Evolutionary conservation across 1,139 yeast species (phyloP), one percentile per base, ranked within the genome.

Genomic region (Sugiyamaella pinicola): DNA sequence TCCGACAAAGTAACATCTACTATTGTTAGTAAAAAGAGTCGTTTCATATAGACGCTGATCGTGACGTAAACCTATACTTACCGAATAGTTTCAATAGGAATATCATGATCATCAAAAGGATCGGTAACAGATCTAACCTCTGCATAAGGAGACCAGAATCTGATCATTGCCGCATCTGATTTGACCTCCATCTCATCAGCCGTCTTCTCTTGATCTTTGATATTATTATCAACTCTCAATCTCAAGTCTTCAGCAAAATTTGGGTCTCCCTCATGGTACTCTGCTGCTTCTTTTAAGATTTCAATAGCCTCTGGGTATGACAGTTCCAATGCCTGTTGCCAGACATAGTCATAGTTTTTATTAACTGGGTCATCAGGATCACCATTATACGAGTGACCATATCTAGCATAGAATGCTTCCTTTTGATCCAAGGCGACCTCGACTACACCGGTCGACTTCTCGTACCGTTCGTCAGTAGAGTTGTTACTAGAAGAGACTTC

Each of bases 31-130:
- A 49, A 67, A 67, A 3, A 9, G 5, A 12, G 6, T 10, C 5
- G 8, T 21, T 28, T 4, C 7, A 28, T 24, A 37, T 18, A 15
- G 12, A 8, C 24, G 18, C 26, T 9, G 28, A 24, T 15, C 22
- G 10, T 10, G 18, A 35, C 10, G 12, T 6, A 35, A 17, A 4
- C 39, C n/a, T 28, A 18, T 3, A 21, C 47, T 22, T 15, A 65
- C 84, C 75, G 44, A 77, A 61, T 67, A 2, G 86, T 82, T 64
- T 83, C 87, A 54, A 75, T 72, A 2, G 80, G 78, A 76, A 56
- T 78, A 78, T 47, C 47, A 22, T 13, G 26, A 70, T 63, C 83
- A 63, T 82, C 85, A 48, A 67, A 69, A 18, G 81, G 79, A 40
- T 74, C 74, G 33, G 78, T 67, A 17, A 76, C 75, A 1, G 81